phyloP scores from a whole-genome alignment of 2,329 filamentous ascomycete genomes.

The Verticillium nonalfalfae region DNA sequence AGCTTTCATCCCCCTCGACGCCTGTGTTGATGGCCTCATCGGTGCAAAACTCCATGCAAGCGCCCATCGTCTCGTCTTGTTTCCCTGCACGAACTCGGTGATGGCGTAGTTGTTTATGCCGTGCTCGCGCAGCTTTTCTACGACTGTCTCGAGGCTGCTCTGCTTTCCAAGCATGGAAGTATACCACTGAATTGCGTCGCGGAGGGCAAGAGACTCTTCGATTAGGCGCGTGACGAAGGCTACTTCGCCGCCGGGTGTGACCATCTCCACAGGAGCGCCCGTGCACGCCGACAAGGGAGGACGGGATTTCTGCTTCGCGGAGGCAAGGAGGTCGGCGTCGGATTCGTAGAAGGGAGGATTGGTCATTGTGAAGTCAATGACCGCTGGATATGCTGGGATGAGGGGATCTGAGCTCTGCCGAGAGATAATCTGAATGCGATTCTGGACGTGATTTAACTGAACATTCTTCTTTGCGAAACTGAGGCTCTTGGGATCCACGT shows the following conservation, averaged over 20 bases:
- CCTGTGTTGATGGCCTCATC: constrained; percentile 50
- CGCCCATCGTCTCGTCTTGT: constrained; percentile 77
- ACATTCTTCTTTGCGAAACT: constrained; percentile 63
- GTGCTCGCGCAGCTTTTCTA: constrained; percentile 51
- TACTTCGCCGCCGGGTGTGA: constrained; percentile 70
- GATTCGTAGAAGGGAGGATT: constrained; percentile 95
- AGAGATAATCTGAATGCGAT: constrained; percentile 57
- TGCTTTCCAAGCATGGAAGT: constrained; percentile 85
- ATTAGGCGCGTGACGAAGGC: constrained; percentile 68
- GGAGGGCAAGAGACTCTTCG: constrained; percentile 56
- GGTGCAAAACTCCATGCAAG: constrained; percentile 79
- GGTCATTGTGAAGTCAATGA: constrained; percentile 79
- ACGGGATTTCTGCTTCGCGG: constrained; percentile 58
- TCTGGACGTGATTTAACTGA: constrained; percentile 53
- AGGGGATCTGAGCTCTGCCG: constrained; percentile 46
- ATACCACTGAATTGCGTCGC: constrained; percentile 72
- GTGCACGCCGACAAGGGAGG: constrained; percentile 70
- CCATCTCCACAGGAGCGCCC: constrained; percentile 79
- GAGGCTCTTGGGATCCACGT: constrained; percentile 70
- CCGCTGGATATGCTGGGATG: constrained; percentile 53
- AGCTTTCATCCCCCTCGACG: constrained; percentile 37
- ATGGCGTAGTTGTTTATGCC: constrained; percentile 74
- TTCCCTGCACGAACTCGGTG: constrained; percentile 71
- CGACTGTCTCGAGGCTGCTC: constrained; percentile 55
- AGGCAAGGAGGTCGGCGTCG: constrained; percentile 57